A percentile compares a stretch with the other conserved stretches of the same genome.
Conservation (phyloP, 148 eudicot species). For the Rhododendron vialii region DNA sequence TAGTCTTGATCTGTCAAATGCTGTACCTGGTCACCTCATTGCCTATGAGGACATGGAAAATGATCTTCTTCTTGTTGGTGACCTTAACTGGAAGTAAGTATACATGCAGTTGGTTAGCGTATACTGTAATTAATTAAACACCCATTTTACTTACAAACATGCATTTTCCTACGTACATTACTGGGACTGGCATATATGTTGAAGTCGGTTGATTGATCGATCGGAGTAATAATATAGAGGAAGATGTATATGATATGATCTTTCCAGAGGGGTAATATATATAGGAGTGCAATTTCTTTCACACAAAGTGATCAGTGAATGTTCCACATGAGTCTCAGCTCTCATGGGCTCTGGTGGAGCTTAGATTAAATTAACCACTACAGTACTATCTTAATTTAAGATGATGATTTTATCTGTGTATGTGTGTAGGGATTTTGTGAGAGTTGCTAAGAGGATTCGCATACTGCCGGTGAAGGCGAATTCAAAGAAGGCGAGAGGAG, state of each 20-base stretch:
- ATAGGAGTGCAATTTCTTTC: too few relatives aligned
- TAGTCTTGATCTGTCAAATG: constrained; percentile 53
- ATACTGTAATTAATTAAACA: too few relatives aligned
- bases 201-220: neutral
- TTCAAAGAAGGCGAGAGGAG: constrained; percentile 41
- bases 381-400: too few relatives aligned
- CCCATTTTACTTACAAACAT: neutral
- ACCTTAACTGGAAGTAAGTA: constrained; percentile 82
- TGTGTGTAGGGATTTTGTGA: constrained; percentile 62
- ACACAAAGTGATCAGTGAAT: too few relatives aligned
- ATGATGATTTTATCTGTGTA: neutral
- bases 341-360: too few relatives aligned
- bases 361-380: too few relatives aligned
- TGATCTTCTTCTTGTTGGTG: constrained; percentile 90
- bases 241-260: neutral
- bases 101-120: neutral
- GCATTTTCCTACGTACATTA: too few relatives aligned
- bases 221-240: neutral
- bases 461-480: constrained; percentile 64
- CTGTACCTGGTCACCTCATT: constrained; percentile 72
- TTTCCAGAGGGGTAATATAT: too few relatives aligned
- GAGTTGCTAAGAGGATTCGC: constrained; percentile 83
- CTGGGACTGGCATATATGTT: neutral
- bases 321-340: too few relatives aligned
- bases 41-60: constrained; percentile 87